Base-by-base conservation (phyloP, 2,329 filamentous ascomycete species). In the Phoma sp. region DNA sequence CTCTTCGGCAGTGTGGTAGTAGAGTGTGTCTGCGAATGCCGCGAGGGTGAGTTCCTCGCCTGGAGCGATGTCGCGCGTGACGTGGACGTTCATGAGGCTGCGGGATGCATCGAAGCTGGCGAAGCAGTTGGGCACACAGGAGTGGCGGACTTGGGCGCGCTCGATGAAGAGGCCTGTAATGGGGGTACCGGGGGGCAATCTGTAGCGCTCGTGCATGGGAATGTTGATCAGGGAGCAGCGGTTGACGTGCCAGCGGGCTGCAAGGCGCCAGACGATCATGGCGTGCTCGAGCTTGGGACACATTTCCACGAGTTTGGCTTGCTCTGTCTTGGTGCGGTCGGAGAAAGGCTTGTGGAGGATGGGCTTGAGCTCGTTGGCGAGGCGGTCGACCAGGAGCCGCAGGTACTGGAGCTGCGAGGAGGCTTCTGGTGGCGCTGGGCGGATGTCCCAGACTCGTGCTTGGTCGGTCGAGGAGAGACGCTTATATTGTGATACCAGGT, bases 71-170 rank as follows among this genome's bases (percentile, higher is more conserved):
- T 47, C 38, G 1, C 43, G 29, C 1, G 43, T 55, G 1, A 55
- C 46, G 22, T 65, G 60, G 2, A 65, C 55, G 3, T 54, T 60
- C 47, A 61, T 58, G 8, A 25, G 30, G n/a, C 43, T 38, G 14
- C n/a, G 42, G 2, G 23, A n/a, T 13, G 35, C 6, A 24, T 65
- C 52, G 44, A 43, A 57, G 27, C 47, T 39, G 1, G 53, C 43
- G 29, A 50, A 55, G 55, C 58, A 60, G 47, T 65, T 65, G 3
- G 62, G 62, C 4, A 61, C 49, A 25, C 62, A 65, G 2, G 57
- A 60, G 36, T 65, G 62, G 11, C 76, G 75, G 33, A 77, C 61
- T n/a, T 66, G 60, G 4, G 62, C 66, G 22, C 69, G 65, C 23
- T 66, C 43, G 7, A 69, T 58, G 58, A 76, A 77, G 6, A 77